Percentiles rank a stretch among this genome's conserved stretches.
Evolutionary conservation across 768 basidiomycete genomes (phyloP).

Genomic region (Macrocybe gigantea): DNA sequence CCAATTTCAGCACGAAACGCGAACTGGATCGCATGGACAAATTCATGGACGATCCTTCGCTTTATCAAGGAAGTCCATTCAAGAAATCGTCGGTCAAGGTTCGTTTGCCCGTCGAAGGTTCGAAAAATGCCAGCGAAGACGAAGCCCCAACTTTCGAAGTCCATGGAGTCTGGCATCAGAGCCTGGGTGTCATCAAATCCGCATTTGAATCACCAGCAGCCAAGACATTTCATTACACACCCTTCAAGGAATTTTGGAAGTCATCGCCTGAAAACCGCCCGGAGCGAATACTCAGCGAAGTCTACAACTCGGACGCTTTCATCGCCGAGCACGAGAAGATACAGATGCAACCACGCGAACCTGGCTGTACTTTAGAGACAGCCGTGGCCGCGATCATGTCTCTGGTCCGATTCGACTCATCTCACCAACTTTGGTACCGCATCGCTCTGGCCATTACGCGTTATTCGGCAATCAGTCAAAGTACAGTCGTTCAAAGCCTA

Average conservation of each 20-base stretch:
- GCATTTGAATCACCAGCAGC: not conserved
- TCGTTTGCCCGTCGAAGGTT: not conserved
- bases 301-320: conserved; percentile 13
- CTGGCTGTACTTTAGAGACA: conserved; percentile 12
- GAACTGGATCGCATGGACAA: conserved; percentile 4
- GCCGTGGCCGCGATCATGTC: conserved; percentile 21
- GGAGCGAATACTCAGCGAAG: conserved; percentile 10
- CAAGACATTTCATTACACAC: conserved; percentile 11
- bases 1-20: not conserved
- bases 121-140: not conserved
- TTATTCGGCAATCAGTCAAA: conserved; percentile 34
- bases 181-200: not conserved
- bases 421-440: conserved; percentile 28
- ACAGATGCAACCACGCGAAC: conserved; percentile 7
- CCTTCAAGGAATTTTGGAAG: conserved; percentile 13
- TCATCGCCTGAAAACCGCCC: not conserved
- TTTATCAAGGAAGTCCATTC: not conserved
- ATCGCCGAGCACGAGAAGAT: conserved; percentile 11
- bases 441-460: conserved; percentile 33
- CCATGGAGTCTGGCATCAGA: not conserved
- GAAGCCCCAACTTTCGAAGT: not conserved
- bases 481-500: conserved; percentile 23
- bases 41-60: conserved; percentile 3
- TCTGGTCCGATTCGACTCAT: conserved; percentile 31
- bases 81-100: not conserved